Conservation (phyloP, 441 rosid species). For the Populus hybrid region DNA sequence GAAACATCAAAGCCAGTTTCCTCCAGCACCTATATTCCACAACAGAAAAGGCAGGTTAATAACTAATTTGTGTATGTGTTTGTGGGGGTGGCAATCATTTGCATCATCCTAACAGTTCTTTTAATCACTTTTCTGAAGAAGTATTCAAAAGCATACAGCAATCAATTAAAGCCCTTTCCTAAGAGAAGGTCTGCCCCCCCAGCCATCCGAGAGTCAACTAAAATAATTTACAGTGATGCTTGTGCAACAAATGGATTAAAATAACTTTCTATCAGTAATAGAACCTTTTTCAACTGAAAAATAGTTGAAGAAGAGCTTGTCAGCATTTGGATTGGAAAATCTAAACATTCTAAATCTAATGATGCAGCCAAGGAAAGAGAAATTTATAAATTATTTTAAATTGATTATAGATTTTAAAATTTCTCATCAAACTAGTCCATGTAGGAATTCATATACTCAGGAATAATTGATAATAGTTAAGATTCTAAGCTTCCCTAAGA, state of each 20-base stretch:
- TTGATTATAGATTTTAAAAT: neutral
- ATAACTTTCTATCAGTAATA: neutral
- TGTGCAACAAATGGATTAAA: neutral
- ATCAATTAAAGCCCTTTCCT: neutral
- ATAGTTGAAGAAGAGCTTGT: neutral
- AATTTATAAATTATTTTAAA: neutral
- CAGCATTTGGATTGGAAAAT: neutral
- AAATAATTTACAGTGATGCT: neutral
- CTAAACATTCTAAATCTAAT: neutral
- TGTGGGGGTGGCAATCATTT: no score
- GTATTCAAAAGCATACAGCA: neutral
- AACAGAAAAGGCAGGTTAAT: conserved; percentile 12
- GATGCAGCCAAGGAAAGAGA: neutral
- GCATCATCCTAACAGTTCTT: neutral
- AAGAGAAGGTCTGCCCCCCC: neutral
- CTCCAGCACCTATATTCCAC: conserved; percentile 63
- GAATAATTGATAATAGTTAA: neutral
- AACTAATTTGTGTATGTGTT: neutral
- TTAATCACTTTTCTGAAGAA: neutral
- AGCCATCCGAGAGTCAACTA: neutral
- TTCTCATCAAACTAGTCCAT: neutral
- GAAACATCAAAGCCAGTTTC: conserved; percentile 96
- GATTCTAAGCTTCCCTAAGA: neutral
- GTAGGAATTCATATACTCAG: neutral
- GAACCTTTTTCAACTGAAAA: neutral